Evolutionary conservation across 192 early-diverging fungal species (phyloP).

Genomic region (Umbelopsis vinacea): DNA sequence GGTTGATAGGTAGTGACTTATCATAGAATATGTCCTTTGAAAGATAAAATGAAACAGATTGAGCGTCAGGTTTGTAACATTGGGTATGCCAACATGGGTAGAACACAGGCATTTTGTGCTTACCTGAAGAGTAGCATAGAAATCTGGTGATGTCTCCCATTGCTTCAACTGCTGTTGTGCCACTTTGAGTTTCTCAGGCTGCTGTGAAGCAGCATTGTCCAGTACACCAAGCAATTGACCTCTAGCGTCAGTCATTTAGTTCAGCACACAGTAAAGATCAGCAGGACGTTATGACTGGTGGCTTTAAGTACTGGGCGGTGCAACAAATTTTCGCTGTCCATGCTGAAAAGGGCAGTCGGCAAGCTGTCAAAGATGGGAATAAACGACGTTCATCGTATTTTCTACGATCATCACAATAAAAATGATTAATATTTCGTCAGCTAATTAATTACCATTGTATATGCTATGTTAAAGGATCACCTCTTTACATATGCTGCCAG

Average conservation of each 20-base stretch:
- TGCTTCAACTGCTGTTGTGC: constrained; percentile 71
- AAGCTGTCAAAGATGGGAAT: neutral
- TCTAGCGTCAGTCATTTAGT: constrained; percentile 46
- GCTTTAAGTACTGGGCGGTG: neutral
- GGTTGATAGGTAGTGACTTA: constrained; percentile 58
- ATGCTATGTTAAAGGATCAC: too few relatives aligned
- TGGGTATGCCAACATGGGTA: neutral
- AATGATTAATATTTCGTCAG: too few relatives aligned
- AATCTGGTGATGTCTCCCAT: constrained; percentile 75
- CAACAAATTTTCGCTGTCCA: neutral
- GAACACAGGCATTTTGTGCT: neutral
- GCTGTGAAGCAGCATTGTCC: constrained; percentile 70
- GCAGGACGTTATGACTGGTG: neutral
- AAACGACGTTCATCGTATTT: too few relatives aligned
- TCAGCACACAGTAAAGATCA: neutral
- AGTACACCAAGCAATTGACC: constrained; percentile 54
- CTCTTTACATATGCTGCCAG: too few relatives aligned
- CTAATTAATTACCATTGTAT: too few relatives aligned
- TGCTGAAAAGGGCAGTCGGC: neutral
- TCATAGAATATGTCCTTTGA: constrained; percentile 78
- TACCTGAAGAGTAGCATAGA: constrained; percentile 73
- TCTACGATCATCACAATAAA: too few relatives aligned
- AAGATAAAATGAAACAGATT: constrained; percentile 6
- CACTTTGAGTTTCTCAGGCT: constrained; percentile 58
- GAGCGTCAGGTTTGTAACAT: neutral